A percentile compares a stretch with the other conserved stretches of the same genome.
These are phyloP conservation scores for Fusarium concolor DNA, from an alignment of 2,329 filamentous ascomycete species.

Conservation along the genomic window DNA sequence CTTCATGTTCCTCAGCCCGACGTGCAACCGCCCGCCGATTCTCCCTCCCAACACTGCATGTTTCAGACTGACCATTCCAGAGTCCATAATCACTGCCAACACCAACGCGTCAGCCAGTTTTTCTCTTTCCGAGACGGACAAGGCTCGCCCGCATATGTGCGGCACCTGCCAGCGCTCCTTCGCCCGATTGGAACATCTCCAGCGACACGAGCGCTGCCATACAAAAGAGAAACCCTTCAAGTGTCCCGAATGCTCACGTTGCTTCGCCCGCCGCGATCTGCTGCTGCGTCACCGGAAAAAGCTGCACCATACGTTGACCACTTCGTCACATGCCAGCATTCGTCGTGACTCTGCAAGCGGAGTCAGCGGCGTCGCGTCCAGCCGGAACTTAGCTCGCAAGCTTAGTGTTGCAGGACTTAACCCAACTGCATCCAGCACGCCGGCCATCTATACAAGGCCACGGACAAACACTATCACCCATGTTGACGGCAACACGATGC, in stretches of 20 bases:
- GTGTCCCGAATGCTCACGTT: conserved; percentile 92
- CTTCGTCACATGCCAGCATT: conserved; percentile 85
- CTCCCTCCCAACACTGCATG: no score
- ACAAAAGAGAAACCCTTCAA: conserved; percentile 99
- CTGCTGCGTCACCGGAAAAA: conserved; percentile 97
- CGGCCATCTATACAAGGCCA: conserved; percentile 71
- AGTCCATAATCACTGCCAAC: no score
- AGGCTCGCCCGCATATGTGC: conserved; percentile 94
- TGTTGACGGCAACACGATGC: conserved; percentile 81
- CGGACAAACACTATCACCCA: conserved; percentile 97
- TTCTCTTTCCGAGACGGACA: conserved; percentile 94
- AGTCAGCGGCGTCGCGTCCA: conserved; percentile 74
- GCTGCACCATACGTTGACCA: conserved; percentile 90
- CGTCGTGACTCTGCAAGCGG: conserved; percentile 93
- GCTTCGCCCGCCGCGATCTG: conserved; percentile 93
- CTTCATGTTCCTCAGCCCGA: no score
- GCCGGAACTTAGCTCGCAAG: conserved; percentile 83
- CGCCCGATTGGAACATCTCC: conserved; percentile 93
- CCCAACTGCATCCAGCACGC: conserved; percentile 62
- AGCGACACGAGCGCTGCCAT: conserved; percentile 97
- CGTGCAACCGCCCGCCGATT: no score
- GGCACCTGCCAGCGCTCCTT: conserved; percentile 92
- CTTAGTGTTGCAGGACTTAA: conserved; percentile 80
- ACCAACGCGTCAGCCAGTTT: no score
- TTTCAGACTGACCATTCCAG: no score